Evolutionary conservation across 805 yeast species (phyloP), one percentile per base, ranked within the genome.

Genomic region (Metschnikowia cubensis): DNA sequence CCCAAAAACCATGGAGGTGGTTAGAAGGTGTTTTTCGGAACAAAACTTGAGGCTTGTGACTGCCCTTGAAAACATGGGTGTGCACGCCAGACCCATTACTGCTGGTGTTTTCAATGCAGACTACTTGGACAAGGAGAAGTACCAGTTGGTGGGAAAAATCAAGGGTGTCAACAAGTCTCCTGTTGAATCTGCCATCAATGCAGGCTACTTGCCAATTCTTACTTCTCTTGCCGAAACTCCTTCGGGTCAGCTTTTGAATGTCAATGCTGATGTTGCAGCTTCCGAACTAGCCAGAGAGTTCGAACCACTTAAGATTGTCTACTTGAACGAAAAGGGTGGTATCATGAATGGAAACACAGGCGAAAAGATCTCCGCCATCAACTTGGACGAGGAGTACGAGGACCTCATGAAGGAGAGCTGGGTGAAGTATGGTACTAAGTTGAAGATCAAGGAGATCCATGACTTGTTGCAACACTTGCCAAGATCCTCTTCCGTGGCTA

Each of bases 221-320:
- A 94, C 99, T 1, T 92, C 98, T 1, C 73, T 94, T 60, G 99
- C 99, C 7, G 99, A 94, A 72, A 94, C 98, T 17, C 81, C 94
- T 15, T 88, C 94, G 2, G 99, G 99, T 33, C 99, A 94, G 75
- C 87, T 94, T 68, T 79, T 94, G 67, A 94, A 94, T 62, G 98
- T 94, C 53, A 94, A 94, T 66, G 99, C 99, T 6, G 99, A 94
- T 66, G 97, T 94, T 47, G 99, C 98, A 39, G 99, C 99, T 42
- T 96, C 97, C 61, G 98, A 94, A 71, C 79, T 94, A 58, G 97
- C 99, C 21, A 81, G 97, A 64, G 96, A 89, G 47, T 88, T 94
- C 60, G 97, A 94, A 72, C 99, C 99, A 6, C 81, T 94, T 63
- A 94, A 94, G 72, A 92, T 94, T 56, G 99, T 94, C 39, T 94